phyloP scores from a whole-genome alignment of 192 early-diverging fungal species.

The Entophlyctis helioformis region DNA sequence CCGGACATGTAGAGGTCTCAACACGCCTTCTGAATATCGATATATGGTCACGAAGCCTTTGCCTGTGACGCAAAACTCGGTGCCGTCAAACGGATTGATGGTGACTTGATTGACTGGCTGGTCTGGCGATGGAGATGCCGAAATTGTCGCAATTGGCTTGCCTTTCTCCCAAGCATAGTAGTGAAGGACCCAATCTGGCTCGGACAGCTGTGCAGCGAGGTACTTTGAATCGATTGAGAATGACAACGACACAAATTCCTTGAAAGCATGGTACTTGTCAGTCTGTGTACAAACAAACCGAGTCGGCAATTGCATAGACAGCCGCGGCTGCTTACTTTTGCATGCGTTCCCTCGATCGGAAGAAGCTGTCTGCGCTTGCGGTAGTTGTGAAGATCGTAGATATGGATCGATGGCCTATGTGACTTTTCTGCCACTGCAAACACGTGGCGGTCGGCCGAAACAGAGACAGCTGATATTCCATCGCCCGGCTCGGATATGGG shows the following conservation, averaged over 20 bases:
- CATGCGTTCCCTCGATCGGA: slow-evolving; percentile 4
- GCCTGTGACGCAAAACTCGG: slow-evolving; percentile 29
- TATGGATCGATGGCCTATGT: slow-evolving; percentile 20
- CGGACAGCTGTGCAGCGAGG: slow-evolving; percentile 26
- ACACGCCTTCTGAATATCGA: too few species aligned
- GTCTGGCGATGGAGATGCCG: neutral
- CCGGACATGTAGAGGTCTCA: too few species aligned
- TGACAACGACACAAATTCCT: slow-evolving; percentile 33
- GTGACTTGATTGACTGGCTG: slow-evolving; percentile 12
- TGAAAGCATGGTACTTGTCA: neutral
- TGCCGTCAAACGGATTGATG: slow-evolving; percentile 33
- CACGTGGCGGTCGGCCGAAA: slow-evolving; percentile 29
- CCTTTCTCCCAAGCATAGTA: slow-evolving; percentile 46
- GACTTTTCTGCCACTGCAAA: slow-evolving; percentile 39
- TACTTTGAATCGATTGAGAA: slow-evolving; percentile 41
- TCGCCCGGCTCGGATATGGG: slow-evolving; percentile 19
- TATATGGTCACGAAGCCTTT: too few species aligned
- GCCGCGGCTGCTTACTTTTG: slow-evolving; percentile 16
- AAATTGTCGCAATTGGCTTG: slow-evolving; percentile 19
- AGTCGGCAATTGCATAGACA: neutral
- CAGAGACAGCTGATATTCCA: slow-evolving; percentile 21
- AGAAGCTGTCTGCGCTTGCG: slow-evolving; percentile 22
- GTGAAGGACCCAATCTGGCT: slow-evolving; percentile 36
- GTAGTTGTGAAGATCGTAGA: slow-evolving; percentile 29
- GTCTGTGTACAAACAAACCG: neutral